Conservation (phyloP, 768 basidiomycete genomes). For the Boletus sp. region DNA sequence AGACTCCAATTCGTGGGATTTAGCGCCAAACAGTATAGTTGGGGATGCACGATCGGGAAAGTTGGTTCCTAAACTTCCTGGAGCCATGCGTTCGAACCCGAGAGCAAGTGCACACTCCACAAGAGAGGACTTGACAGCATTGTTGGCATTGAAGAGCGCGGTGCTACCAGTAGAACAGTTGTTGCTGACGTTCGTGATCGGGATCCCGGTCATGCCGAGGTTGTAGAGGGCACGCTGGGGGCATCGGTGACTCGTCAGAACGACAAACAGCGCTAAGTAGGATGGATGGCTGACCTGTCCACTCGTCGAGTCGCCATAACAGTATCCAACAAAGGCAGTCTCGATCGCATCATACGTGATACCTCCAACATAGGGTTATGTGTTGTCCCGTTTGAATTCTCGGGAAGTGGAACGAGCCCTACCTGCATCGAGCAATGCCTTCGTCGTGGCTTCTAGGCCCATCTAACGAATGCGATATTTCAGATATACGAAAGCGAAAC, state of each 20-base stretch:
- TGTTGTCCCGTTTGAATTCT: background rate
- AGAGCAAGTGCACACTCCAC: slow-evolving; percentile 76
- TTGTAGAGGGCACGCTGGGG: slow-evolving; percentile 71
- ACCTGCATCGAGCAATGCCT: slow-evolving; percentile 85
- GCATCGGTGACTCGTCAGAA: background rate
- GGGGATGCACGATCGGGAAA: slow-evolving; percentile 56
- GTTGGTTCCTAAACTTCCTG: slow-evolving; percentile 65
- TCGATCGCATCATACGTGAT: slow-evolving; percentile 77
- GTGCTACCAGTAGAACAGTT: slow-evolving; percentile 82
- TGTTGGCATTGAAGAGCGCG: slow-evolving; percentile 73
- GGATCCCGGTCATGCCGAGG: slow-evolving; percentile 79
- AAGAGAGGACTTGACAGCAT: slow-evolving; percentile 63
- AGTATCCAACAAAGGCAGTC: slow-evolving; percentile 73
- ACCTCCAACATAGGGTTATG: slow-evolving; percentile 38
- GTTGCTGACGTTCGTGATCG: slow-evolving; percentile 85
- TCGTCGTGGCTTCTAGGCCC: slow-evolving; percentile 84
- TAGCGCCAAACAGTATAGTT: slow-evolving; percentile 41
- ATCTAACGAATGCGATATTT: slow-evolving; percentile 45
- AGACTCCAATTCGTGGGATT: slow-evolving; percentile 47
- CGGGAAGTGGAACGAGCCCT: background rate
- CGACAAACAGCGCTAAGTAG: background rate
- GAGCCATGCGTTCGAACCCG: slow-evolving; percentile 83
- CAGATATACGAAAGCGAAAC: background rate
- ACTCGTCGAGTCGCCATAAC: slow-evolving; percentile 75
- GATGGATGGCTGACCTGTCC: slow-evolving; percentile 55